Percentiles rank a stretch among this genome's conserved stretches.
Evolutionary conservation across 192 early-diverging fungal species (phyloP).

Genomic region (Linnemannia hyalina): DNA sequence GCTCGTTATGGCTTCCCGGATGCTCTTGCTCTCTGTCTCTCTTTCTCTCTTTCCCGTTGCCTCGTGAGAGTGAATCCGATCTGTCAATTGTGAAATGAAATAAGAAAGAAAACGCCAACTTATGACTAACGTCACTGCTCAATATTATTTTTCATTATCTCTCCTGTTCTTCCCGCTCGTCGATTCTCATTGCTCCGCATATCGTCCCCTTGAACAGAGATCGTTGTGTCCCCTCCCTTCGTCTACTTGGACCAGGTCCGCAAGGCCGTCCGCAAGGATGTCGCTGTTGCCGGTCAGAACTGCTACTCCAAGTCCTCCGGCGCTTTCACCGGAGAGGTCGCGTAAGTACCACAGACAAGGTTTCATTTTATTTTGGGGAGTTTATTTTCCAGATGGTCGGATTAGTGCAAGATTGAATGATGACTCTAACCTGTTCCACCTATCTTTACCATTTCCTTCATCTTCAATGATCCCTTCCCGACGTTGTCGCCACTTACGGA

Average conservation of each 20-base stretch:
- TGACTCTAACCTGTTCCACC: neutral
- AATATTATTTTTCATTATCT: constrained; percentile 5
- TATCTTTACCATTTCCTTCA: neutral
- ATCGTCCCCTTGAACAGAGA: constrained; percentile 71
- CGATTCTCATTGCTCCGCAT: constrained; percentile 11
- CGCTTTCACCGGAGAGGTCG: constrained; percentile 98
- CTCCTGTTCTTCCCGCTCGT: constrained; percentile 1
- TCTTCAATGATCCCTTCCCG: neutral
- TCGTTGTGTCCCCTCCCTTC: constrained; percentile 96
- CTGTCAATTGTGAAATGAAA: too few species aligned
- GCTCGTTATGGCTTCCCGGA: neutral
- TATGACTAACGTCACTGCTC: constrained; percentile 13
- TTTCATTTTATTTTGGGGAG: neutral
- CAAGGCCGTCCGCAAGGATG: constrained; percentile 80
- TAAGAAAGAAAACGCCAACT: neutral
- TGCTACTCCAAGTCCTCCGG: constrained; percentile 87
- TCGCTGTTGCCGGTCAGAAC: constrained; percentile 98
- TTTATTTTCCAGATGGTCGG: neutral
- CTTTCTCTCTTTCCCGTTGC: neutral
- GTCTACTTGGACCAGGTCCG: constrained; percentile 90
- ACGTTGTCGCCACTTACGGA: neutral
- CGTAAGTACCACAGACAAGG: constrained; percentile 56
- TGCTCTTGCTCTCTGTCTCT: neutral
- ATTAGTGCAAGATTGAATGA: neutral
- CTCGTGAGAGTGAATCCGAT: neutral